A percentile compares a stretch with the other conserved stretches of the same genome.
Conservation (phyloP, 208 protist species). For the Leishmania tropica region DNA sequence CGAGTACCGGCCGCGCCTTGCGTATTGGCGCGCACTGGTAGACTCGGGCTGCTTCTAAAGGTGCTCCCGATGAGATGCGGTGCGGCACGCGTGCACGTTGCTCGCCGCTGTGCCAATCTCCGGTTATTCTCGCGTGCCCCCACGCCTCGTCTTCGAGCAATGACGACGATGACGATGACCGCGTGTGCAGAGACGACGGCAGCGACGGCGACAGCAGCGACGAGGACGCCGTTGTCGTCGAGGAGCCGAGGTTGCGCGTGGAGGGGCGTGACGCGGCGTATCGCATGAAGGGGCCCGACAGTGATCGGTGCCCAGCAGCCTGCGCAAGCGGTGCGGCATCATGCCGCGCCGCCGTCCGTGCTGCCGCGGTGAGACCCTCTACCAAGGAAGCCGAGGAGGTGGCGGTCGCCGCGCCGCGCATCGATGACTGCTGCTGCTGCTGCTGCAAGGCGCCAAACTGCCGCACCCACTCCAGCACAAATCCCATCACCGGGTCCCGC, state of each 20-base stretch:
- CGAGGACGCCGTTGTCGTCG: conserved; percentile 6
- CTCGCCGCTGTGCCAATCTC: background rate
- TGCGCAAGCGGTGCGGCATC: background rate
- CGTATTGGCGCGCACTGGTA: background rate
- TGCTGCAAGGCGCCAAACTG: conserved; percentile 38
- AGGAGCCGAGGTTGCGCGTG: conserved; percentile 28
- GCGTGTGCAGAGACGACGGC: background rate
- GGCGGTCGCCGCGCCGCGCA: background rate
- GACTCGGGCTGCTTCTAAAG: background rate
- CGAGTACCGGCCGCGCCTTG: conserved; percentile 23
- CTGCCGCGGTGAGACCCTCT: conserved; percentile 27
- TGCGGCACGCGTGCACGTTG: background rate
- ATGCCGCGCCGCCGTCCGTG: conserved; percentile 9
- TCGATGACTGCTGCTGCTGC: conserved; percentile 6
- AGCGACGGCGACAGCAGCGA: background rate
- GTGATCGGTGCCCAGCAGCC: background rate
- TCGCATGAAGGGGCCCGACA: background rate
- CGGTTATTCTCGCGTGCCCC: background rate
- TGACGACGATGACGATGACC: conserved; percentile 17
- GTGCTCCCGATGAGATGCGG: background rate
- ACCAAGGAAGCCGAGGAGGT: background rate
- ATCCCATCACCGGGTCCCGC: conserved; percentile 68
- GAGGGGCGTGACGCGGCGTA: conserved; percentile 14
- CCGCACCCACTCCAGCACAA: conserved; percentile 81
- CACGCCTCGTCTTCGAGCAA: background rate